phyloP scores from a whole-genome alignment of 345 rosid species.

The Lepidium africanum region DNA sequence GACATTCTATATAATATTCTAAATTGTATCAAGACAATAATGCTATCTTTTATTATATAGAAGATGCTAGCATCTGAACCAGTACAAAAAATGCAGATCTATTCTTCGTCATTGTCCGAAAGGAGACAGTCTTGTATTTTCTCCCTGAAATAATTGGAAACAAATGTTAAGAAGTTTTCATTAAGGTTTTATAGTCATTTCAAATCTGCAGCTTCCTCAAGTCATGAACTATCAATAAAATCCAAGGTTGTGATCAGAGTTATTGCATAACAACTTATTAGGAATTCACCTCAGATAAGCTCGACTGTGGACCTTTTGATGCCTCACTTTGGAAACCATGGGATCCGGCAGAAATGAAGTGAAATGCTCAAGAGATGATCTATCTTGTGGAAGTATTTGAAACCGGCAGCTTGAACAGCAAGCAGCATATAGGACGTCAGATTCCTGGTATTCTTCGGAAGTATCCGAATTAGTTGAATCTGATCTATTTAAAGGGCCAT shows the following conservation, averaged over 20 bases:
- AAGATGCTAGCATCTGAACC: background rate
- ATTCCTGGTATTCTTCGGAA: constrained; percentile 7
- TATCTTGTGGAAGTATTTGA: constrained; percentile 76
- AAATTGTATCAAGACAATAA: too few species aligned
- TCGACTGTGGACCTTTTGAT: constrained; percentile 16
- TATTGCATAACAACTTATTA: background rate
- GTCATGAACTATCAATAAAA: background rate
- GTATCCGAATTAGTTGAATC: constrained; percentile 30
- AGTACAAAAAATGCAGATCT: constrained; percentile 9
- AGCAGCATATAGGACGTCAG: constrained; percentile 36
- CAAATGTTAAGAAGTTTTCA: background rate
- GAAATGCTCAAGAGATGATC: constrained; percentile 46
- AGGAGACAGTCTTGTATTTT: constrained; percentile 73
- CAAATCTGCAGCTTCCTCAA: background rate
- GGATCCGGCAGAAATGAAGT: constrained; percentile 45
- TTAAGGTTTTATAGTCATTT: background rate
- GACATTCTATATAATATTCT: too few species aligned
- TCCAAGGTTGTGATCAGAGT: background rate
- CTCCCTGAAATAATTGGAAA: constrained; percentile 44
- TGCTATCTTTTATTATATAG: too few species aligned
- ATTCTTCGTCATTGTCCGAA: constrained; percentile 60
- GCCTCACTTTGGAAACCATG: constrained; percentile 40
- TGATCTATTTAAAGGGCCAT: constrained; percentile 45
- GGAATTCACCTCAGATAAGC: constrained; percentile 55
- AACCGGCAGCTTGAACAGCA: constrained; percentile 84